Evolutionary conservation across 441 rosid genomes (phyloP).

Genomic region (Eruca vesicaria): DNA sequence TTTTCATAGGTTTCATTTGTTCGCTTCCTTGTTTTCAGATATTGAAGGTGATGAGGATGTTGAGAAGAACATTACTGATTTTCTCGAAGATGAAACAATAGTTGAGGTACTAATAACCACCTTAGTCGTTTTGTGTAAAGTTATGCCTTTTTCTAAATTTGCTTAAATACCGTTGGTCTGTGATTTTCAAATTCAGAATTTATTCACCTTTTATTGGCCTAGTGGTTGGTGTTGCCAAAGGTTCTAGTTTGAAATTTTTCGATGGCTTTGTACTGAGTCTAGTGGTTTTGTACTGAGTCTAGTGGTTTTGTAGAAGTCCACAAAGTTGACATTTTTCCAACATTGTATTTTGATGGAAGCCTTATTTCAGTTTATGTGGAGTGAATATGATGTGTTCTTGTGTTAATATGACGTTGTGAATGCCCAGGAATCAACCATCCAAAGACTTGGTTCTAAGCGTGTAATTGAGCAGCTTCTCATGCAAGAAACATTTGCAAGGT

Average conservation of each 20-base stretch:
- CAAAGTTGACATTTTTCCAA: background rate
- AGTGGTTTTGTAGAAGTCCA: slow-evolving; percentile 1
- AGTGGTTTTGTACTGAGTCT: no score
- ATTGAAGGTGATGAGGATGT: slow-evolving; percentile 49
- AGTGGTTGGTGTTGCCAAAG: background rate
- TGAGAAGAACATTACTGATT: slow-evolving; percentile 33
- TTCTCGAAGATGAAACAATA: slow-evolving; percentile 36
- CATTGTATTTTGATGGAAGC: background rate
- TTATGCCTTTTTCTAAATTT: background rate
- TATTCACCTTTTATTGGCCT: background rate
- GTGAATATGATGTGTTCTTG: slow-evolving; percentile 18
- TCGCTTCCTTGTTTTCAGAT: slow-evolving; percentile 37
- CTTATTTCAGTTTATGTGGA: background rate
- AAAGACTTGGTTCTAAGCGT: slow-evolving; percentile 43
- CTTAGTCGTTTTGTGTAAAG: slow-evolving; percentile 10
- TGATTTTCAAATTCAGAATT: background rate
- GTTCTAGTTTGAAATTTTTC: background rate
- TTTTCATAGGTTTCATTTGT: slow-evolving; percentile 2
- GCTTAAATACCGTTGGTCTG: background rate
- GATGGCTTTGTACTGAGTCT: slow-evolving; percentile 8
- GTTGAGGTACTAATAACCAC: slow-evolving; percentile 39
- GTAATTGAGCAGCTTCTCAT: slow-evolving; percentile 73
- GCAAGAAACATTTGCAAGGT: slow-evolving; percentile 87
- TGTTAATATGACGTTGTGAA: slow-evolving; percentile 31
- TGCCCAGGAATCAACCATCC: slow-evolving; percentile 28